A percentile compares a stretch with the other conserved stretches of the same genome.
Evolutionary conservation across 2,329 filamentous ascomycete genomes (phyloP).

Genomic region (Fusarium nisikadoi): DNA sequence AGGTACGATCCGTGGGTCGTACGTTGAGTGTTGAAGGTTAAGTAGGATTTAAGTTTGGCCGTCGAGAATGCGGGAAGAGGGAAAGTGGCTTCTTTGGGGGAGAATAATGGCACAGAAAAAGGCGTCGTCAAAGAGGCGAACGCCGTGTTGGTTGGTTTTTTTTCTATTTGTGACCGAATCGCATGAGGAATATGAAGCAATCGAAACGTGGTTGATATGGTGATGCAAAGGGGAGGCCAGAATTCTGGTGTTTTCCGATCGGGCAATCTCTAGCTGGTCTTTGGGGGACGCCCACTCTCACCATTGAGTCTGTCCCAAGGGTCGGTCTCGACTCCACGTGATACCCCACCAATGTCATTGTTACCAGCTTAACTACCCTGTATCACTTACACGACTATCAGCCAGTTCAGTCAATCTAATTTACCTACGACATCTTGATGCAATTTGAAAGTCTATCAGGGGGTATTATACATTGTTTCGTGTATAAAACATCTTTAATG

Average conservation of each 20-base stretch:
- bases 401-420: background rate
- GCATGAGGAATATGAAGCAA: constrained; percentile 19
- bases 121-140: background rate
- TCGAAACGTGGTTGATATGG: constrained; percentile 9
- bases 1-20: constrained; percentile 9
- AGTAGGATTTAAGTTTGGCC: constrained; percentile 12
- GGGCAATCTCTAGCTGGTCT: constrained; percentile 35
- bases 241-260: constrained; percentile 37
- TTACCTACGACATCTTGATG: background rate
- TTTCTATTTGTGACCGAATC: constrained; percentile 1
- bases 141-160: background rate
- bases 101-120: constrained; percentile 1
- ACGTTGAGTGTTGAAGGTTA: background rate
- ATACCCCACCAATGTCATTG: constrained; percentile 23
- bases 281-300: constrained; percentile 22
- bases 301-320: constrained; percentile 19
- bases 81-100: constrained; percentile 38
- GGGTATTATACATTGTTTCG: background rate
- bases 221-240: constrained; percentile 34
- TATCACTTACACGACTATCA: constrained; percentile 26
- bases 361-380: constrained; percentile 19
- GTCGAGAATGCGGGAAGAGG: constrained; percentile 24
- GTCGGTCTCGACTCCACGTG: constrained; percentile 33
- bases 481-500: background rate
- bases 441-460: too few species aligned